Percentiles rank a stretch among this genome's conserved stretches.
Conservation (phyloP, 164 flowering plant genomes). For the Houttuynia cordata region DNA sequence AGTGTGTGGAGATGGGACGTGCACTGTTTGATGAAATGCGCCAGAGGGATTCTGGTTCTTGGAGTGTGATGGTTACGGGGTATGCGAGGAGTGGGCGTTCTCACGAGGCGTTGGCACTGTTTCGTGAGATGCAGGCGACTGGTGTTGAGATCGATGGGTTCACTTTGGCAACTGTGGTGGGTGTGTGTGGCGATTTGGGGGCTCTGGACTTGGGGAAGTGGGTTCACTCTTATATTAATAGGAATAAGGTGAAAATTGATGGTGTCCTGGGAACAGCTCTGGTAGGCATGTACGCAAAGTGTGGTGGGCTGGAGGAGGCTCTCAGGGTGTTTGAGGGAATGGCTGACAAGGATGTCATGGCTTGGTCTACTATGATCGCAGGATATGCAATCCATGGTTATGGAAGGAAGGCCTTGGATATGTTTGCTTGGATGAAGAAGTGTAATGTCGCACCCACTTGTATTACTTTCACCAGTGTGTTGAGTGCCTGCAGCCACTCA, state of each 20-base stretch:
- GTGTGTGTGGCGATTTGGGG: constrained; percentile 15
- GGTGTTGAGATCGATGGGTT: constrained; percentile 10
- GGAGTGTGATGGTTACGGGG: constrained; percentile 19
- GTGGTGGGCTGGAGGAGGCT: constrained; percentile 15
- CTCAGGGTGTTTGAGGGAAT: constrained; percentile 9
- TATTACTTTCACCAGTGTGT: constrained; percentile 17
- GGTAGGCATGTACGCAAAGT: constrained; percentile 16
- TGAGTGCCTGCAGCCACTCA: constrained; percentile 20
- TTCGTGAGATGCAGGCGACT: constrained; percentile 13
- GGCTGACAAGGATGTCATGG: constrained; percentile 9
- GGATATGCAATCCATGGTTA: constrained; percentile 17
- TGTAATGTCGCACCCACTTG: constrained; percentile 8
- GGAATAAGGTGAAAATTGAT: constrained; percentile 4
- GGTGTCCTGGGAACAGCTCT: constrained; percentile 14
- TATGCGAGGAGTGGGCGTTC: constrained; percentile 10
- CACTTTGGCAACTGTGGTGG: constrained; percentile 11
- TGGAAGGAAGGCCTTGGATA: constrained; percentile 14
- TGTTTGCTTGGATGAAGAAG: constrained; percentile 11
- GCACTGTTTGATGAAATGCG: constrained; percentile 15
- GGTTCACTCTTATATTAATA: constrained; percentile 14
- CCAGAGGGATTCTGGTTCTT: constrained; percentile 8
- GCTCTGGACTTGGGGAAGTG: constrained; percentile 18
- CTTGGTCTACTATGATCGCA: constrained; percentile 19
- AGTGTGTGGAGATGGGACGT: constrained; percentile 4
- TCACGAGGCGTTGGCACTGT: constrained; percentile 9